Percentiles rank a stretch among this genome's conserved stretches.
Evolutionary conservation across 306 rosid species (phyloP).

Genomic region (Cucurbita argyrosperma): DNA sequence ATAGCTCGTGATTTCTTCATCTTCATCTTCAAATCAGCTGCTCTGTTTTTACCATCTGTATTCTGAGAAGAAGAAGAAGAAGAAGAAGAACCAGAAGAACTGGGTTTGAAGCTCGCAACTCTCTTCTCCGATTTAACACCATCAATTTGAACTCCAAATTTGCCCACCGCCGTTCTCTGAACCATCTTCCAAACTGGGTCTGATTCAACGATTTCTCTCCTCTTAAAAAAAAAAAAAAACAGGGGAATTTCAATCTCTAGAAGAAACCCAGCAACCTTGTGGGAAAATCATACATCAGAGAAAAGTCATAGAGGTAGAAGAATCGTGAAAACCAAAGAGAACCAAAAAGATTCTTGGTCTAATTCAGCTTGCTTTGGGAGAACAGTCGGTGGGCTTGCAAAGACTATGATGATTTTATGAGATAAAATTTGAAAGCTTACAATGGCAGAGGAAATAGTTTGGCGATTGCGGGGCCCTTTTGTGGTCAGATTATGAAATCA

Average conservation of each 20-base stretch:
- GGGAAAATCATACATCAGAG: neutral
- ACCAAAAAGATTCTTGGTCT: neutral
- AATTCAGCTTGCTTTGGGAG: neutral
- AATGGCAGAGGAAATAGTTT: neutral
- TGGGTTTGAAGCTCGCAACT: slow-evolving; percentile 28
- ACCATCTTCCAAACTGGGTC: slow-evolving; percentile 42
- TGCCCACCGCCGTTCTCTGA: slow-evolving; percentile 49
- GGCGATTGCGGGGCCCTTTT: neutral
- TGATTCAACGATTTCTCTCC: slow-evolving; percentile 12
- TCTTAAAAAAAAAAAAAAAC: slow-evolving; percentile 10
- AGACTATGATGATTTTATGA: neutral
- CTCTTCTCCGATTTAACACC: slow-evolving; percentile 38
- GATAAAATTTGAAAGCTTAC: neutral
- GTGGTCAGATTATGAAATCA: neutral
- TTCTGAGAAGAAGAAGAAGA: slow-evolving; percentile 25
- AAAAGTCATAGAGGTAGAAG: neutral
- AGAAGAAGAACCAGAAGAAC: slow-evolving; percentile 9
- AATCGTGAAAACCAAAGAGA: slow-evolving; percentile 5
- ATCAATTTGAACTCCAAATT: slow-evolving; percentile 58
- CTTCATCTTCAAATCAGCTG: slow-evolving; percentile 68
- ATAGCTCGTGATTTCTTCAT: slow-evolving; percentile 58
- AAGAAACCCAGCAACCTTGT: neutral
- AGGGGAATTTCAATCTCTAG: neutral
- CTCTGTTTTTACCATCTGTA: slow-evolving; percentile 56
- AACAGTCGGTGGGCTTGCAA: neutral